A percentile compares a stretch with the other conserved stretches of the same genome.
These are phyloP conservation scores for Fusarium nelsonii DNA, from an alignment of 2,329 filamentous ascomycete species.

Conservation along the genomic window DNA sequence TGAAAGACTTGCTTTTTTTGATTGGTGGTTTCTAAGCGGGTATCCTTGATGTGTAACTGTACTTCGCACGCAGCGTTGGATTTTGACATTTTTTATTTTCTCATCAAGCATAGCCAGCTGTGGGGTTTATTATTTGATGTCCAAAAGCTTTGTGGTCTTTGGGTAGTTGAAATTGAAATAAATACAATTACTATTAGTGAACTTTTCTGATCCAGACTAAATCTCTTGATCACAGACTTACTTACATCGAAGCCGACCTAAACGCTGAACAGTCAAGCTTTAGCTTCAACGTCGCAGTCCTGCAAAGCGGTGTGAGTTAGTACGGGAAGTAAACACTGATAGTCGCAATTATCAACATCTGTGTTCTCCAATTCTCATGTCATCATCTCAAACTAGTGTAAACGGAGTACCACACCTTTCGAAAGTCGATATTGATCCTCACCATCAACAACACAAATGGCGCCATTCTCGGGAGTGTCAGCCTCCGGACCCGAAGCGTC, in stretches of 20 bases:
- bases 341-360: background rate
- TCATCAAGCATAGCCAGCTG: slow-evolving; percentile 40
- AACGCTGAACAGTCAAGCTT: background rate
- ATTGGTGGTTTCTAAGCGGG: slow-evolving; percentile 24
- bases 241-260: background rate
- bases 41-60: slow-evolving; percentile 26
- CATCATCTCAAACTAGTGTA: background rate
- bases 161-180: background rate
- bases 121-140: slow-evolving; percentile 14
- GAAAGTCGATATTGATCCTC: background rate
- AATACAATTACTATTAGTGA: background rate
- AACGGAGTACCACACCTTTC: background rate
- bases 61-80: slow-evolving; percentile 20
- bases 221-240: background rate
- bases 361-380: background rate
- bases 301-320: background rate
- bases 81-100: slow-evolving; percentile 18
- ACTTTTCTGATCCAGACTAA: background rate
- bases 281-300: background rate
- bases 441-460: background rate
- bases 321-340: too few relatives aligned
- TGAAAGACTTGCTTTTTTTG: slow-evolving; percentile 3
- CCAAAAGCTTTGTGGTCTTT: slow-evolving; percentile 5
- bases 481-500: slow-evolving; percentile 28
- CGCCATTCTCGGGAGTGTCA: slow-evolving; percentile 28